These are phyloP conservation scores for Ceratobasidium sp. DNA, from an alignment of 1,284 basidiomycete genomes.

Conservation along the genomic window DNA sequence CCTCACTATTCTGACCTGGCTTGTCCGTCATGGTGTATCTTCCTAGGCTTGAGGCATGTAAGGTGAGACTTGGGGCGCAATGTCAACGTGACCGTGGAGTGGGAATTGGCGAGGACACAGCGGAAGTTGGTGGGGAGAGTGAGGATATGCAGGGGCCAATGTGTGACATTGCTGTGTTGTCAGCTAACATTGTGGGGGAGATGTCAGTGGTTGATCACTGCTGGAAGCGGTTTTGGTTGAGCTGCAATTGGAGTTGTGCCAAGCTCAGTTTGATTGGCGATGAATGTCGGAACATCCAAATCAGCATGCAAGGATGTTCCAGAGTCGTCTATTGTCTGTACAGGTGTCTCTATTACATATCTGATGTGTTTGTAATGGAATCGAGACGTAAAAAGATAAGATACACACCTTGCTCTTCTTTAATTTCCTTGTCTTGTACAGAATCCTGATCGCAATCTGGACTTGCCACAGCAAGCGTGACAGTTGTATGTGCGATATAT, in stretches of 20 bases:
- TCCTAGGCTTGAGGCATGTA: conserved; percentile 34
- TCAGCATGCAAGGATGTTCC: too few relatives aligned
- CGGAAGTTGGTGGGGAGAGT: background rate
- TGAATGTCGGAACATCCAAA: too few relatives aligned
- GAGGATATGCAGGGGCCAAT: conserved; percentile 14
- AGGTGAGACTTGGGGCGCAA: conserved; percentile 11
- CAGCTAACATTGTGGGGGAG: background rate
- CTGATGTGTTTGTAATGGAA: background rate
- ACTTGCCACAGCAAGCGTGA: background rate
- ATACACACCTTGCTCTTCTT: background rate
- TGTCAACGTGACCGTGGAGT: background rate
- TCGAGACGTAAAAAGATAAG: background rate
- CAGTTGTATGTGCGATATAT: background rate
- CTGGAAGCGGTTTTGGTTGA: too few relatives aligned
- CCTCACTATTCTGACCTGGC: too few relatives aligned
- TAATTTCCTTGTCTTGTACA: too few relatives aligned
- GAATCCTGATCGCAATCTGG: background rate
- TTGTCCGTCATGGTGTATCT: conserved; percentile 19
- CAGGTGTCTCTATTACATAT: too few relatives aligned
- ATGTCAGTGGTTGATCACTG: too few relatives aligned
- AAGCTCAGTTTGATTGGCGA: background rate
- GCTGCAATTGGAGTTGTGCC: too few relatives aligned
- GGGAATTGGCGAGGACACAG: background rate
- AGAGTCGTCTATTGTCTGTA: too few relatives aligned
- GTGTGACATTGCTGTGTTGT: background rate